These are phyloP conservation scores for Forsythia suspensa DNA, from an alignment of 257 asterid species.

Conservation along the genomic window DNA sequence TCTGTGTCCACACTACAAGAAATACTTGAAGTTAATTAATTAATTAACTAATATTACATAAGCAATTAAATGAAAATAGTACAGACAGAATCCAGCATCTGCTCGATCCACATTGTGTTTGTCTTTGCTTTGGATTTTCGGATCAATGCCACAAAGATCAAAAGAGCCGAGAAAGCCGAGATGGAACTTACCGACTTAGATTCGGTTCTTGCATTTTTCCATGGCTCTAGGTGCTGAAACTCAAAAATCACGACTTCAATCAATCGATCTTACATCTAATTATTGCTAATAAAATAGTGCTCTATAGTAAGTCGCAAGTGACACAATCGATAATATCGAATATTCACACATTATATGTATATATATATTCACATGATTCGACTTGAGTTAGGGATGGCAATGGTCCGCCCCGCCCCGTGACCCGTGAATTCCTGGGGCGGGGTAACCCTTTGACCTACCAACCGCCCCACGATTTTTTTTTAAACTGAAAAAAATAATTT, in stretches of 20 bases:
- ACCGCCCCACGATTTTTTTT: too few species aligned
- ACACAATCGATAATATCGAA: neutral
- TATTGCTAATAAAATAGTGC: conserved; percentile 6
- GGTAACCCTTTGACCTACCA: too few species aligned
- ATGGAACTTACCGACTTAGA: conserved; percentile 27
- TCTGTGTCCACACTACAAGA: neutral
- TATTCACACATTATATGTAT: neutral
- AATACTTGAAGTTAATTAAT: neutral
- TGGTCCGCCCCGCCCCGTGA: too few species aligned
- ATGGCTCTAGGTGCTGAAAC: conserved; percentile 57
- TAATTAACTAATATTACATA: neutral
- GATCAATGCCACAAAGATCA: conserved; percentile 38
- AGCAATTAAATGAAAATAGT: conserved; percentile 17
- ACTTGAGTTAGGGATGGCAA: too few species aligned
- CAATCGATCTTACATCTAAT: conserved; percentile 5
- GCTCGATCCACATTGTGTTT: conserved; percentile 48
- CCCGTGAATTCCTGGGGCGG: too few species aligned
- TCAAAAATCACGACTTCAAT: neutral
- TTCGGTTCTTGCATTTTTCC: conserved; percentile 62
- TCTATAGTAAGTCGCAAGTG: neutral
- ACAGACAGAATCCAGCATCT: conserved; percentile 48
- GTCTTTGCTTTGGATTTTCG: conserved; percentile 17
- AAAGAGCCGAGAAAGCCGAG: conserved; percentile 50
- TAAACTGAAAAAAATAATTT: too few species aligned
- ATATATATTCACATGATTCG: too few species aligned